Evolutionary conservation across 1,284 basidiomycete species (phyloP), one percentile per base, ranked within the genome.

Genomic region (Rhodotorula sp.): DNA sequence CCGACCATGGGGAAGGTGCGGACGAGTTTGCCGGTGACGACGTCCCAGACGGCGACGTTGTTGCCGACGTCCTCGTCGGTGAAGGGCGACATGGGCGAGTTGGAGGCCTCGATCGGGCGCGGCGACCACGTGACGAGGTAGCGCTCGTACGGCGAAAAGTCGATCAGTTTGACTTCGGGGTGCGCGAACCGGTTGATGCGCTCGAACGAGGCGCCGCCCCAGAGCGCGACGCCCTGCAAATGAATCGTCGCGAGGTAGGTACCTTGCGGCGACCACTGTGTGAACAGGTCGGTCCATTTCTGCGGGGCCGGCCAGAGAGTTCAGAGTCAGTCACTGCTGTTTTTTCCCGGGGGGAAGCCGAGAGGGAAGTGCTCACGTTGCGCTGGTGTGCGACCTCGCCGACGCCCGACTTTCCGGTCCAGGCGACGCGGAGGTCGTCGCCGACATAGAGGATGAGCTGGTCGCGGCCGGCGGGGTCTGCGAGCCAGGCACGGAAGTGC

Each of bases 91-190:
- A 68, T 81, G 73, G 70, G 81, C 29, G 64, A 59, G 21, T 48
- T 52, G 77, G 83, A 92, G 84, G 91, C 90, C 70, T 90, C 86
- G 79, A 99, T 96, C 29, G 95, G 90, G 78, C 97, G 93, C 78
- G 94, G 91, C 14, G 97, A 97, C 93, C 96, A 99, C 57, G 97
- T 99, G 79, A 97, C 92, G 76, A 99, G 85, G 84, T 97, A 99
- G 76, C 92, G 90, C 83, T 99, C 97, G 84, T 91, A 92, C 8
- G 97, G 95, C 43, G 95, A 98, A 83, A 99, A 99, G 84, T 98
- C 95, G 80, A 99, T 90, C 60, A 99, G 86, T 82, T 95, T 93
- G 78, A 96, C 94, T 71, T 96, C 87, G 16, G 95, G 94, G 83
- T 99, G 97, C 48, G 93, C 92, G 81, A 97, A 97, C 71, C 93